Conservation (phyloP, 179 eudicot genomes). For the Nepenthes alata region DNA sequence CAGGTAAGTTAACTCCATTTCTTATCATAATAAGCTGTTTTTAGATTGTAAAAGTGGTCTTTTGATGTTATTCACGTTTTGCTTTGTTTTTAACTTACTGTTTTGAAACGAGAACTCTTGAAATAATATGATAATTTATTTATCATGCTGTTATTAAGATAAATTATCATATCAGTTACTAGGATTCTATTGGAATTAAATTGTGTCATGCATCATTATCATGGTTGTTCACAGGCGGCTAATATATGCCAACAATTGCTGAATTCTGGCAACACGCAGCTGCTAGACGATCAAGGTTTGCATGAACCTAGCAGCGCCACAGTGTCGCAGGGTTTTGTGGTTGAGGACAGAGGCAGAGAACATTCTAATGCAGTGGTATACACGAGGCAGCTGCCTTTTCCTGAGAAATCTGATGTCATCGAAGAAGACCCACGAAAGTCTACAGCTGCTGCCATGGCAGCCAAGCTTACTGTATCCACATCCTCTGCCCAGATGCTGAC, state of each 20-base stretch:
- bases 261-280: conserved; percentile 16
- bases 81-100: no score
- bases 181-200: no score
- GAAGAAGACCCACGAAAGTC: conserved; percentile 46
- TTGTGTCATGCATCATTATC: no score
- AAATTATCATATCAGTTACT: no score
- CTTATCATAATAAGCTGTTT: no score
- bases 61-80: no score
- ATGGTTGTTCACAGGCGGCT: conserved; percentile 22
- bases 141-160: no score
- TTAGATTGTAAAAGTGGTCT: no score
- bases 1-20: conserved; percentile 33
- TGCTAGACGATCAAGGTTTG: conserved; percentile 24
- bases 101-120: no score
- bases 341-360: conserved; percentile 19
- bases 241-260: conserved; percentile 34
- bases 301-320: conserved; percentile 26
- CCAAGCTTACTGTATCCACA: conserved; percentile 80
- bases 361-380: conserved; percentile 48
- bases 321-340: conserved; percentile 23
- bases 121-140: no score
- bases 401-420: conserved; percentile 19
- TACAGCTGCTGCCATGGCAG: conserved; percentile 86
- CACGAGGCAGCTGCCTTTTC: conserved; percentile 29
- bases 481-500: conserved; percentile 89